Evolutionary conservation across 2,329 filamentous ascomycete genomes (phyloP).

Genomic region (Chaetomiaceae sp.): DNA sequence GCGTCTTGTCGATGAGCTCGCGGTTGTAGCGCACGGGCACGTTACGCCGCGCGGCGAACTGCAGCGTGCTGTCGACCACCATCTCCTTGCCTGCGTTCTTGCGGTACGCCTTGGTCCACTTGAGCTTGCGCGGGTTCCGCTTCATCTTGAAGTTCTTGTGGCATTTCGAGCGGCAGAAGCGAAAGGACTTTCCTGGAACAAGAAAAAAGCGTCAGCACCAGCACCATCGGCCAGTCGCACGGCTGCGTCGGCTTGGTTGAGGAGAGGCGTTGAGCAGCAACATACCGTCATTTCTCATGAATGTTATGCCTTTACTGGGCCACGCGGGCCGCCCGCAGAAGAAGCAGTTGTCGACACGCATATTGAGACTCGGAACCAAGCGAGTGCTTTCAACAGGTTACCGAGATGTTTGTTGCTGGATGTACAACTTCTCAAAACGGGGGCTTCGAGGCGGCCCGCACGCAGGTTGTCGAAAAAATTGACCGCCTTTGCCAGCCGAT

Average conservation of each 20-base stretch:
- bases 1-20: constrained; percentile 77
- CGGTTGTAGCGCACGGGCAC: constrained; percentile 93
- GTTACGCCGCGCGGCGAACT: constrained; percentile 89
- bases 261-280: neutral
- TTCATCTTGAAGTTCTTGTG: constrained; percentile 89
- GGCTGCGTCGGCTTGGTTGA: neutral
- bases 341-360: constrained; percentile 26
- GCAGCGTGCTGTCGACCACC: constrained; percentile 90
- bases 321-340: constrained; percentile 39
- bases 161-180: constrained; percentile 56
- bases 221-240: neutral
- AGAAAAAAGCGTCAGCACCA: neutral
- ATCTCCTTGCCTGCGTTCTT: constrained; percentile 77
- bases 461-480: constrained; percentile 17
- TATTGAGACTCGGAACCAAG: constrained; percentile 16
- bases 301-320: constrained; percentile 51
- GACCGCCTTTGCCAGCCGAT: constrained; percentile 20
- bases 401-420: constrained; percentile 13
- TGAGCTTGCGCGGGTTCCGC: constrained; percentile 92
- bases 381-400: constrained; percentile 5
- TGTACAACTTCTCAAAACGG: constrained; percentile 12
- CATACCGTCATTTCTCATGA: constrained; percentile 44
- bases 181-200: constrained; percentile 38
- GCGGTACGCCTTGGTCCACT: constrained; percentile 94
- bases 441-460: constrained; percentile 8